A percentile compares a stretch with the other conserved stretches of the same genome.
phyloP scores from a whole-genome alignment of 345 rosid species.

The Clausena lansium region DNA sequence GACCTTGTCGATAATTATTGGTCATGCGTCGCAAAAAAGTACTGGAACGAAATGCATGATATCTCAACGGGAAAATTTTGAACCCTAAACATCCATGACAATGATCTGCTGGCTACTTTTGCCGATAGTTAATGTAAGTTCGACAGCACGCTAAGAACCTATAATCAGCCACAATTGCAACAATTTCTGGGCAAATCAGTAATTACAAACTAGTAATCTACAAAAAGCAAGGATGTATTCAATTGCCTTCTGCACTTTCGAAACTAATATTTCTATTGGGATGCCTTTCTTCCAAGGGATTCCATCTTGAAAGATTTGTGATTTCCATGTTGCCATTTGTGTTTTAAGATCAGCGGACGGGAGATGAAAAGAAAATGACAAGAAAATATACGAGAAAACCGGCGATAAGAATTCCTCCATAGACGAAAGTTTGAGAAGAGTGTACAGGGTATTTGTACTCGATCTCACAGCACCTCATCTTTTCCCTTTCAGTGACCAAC shows the following conservation, averaged over 20 bases:
- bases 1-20: no score
- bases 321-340: neutral
- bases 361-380: constrained; percentile 90
- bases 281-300: neutral
- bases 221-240: neutral
- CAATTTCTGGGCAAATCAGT: neutral
- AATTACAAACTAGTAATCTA: neutral
- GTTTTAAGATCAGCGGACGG: constrained; percentile 50
- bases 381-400: constrained; percentile 84
- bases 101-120: neutral
- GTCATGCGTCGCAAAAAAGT: no score
- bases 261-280: neutral
- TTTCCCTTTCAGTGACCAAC: constrained; percentile 66
- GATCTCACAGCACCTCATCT: constrained; percentile 78
- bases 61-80: neutral
- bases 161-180: neutral
- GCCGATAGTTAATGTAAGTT: neutral
- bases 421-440: constrained; percentile 77
- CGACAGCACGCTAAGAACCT: neutral
- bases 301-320: neutral
- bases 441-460: constrained; percentile 77
- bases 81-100: neutral
- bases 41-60: no score
- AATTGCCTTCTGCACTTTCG: neutral
- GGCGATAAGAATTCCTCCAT: constrained; percentile 85